Percentiles rank a stretch among this genome's conserved stretches.
These are phyloP conservation scores for Stemphylium lycopersici DNA, from an alignment of 2,329 filamentous ascomycete species.

Conservation along the genomic window DNA sequence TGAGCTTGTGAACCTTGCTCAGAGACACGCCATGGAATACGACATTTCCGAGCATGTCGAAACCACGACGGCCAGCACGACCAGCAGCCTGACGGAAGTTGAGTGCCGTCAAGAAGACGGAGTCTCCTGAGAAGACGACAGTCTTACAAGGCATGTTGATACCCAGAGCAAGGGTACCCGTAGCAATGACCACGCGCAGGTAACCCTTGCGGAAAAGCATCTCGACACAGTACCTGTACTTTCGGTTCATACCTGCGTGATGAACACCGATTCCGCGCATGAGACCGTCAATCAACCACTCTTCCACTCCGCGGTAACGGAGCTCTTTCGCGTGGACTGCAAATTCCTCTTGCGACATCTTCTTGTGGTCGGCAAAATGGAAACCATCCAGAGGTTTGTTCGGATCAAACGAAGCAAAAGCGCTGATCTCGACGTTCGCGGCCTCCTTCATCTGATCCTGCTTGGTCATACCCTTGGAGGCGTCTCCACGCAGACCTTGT, in stretches of 20 bases:
- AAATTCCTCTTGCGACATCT: conserved; percentile 64
- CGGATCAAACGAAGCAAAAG: conserved; percentile 70
- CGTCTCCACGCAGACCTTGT: conserved; percentile 54
- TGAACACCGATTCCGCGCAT: conserved; percentile 75
- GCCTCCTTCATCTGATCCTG: conserved; percentile 64
- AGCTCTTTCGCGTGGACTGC: conserved; percentile 61
- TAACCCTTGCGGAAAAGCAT: conserved; percentile 76
- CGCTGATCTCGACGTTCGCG: conserved; percentile 61
- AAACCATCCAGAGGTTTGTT: conserved; percentile 67
- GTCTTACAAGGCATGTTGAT: conserved; percentile 79
- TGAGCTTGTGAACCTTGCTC: conserved; percentile 69
- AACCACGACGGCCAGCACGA: conserved; percentile 79
- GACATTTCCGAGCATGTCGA: conserved; percentile 80
- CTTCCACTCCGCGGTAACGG: conserved; percentile 56
- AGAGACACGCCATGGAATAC: conserved; percentile 72
- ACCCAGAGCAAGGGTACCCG: conserved; percentile 76
- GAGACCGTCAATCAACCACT: conserved; percentile 65
- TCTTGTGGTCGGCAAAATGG: conserved; percentile 69
- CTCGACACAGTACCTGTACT: conserved; percentile 75
- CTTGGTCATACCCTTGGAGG: conserved; percentile 58
- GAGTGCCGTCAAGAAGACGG: conserved; percentile 72
- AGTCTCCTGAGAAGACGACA: conserved; percentile 77
- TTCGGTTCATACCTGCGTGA: conserved; percentile 79
- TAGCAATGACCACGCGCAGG: conserved; percentile 73
- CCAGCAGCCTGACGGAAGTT: conserved; percentile 80